Percentiles rank a stretch among this genome's conserved stretches.
Conservation (phyloP, 371 early-diverging fungal genomes). For the Gilbertella persicaria region DNA sequence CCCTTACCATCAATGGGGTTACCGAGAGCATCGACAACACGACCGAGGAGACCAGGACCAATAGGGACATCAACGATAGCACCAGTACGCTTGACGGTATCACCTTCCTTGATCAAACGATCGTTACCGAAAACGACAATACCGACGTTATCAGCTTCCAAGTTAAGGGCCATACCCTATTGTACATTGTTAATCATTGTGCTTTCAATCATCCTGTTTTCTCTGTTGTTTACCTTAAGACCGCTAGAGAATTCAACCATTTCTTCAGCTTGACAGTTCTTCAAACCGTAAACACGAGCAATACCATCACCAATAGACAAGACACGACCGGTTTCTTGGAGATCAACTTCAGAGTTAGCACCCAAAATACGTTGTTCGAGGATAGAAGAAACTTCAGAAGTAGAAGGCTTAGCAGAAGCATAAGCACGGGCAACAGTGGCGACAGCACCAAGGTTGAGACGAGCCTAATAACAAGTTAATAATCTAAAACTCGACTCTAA, state of each 20-base stretch:
- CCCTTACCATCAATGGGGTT: slow-evolving; percentile 99
- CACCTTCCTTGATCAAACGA: slow-evolving; percentile 89
- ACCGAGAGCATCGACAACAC: slow-evolving; percentile 96
- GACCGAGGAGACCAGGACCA: slow-evolving; percentile 90
- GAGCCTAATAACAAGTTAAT: slow-evolving; percentile 16
- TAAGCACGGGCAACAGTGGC: slow-evolving; percentile 54
- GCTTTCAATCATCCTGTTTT: background rate
- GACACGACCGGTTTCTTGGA: slow-evolving; percentile 97
- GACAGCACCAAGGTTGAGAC: slow-evolving; percentile 63
- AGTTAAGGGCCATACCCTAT: slow-evolving; percentile 96
- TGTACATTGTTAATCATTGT: background rate
- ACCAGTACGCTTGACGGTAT: slow-evolving; percentile 96
- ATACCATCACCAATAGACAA: slow-evolving; percentile 99
- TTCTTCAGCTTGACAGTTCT: slow-evolving; percentile 97
- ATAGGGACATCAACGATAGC: slow-evolving; percentile 95
- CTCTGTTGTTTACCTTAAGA: slow-evolving; percentile 65
- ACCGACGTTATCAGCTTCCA: slow-evolving; percentile 98
- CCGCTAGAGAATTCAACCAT: slow-evolving; percentile 98
- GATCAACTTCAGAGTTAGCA: slow-evolving; percentile 74
- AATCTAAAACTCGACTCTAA: background rate
- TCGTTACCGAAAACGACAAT: slow-evolving; percentile 99
- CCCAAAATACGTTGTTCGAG: slow-evolving; percentile 93
- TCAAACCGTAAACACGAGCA: slow-evolving; percentile 96
- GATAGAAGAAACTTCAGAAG: slow-evolving; percentile 88
- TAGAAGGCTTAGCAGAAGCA: slow-evolving; percentile 65